Evolutionary conservation across 306 rosid species (phyloP), one percentile per base, ranked within the genome.

Genomic region (Fagus crenata): DNA sequence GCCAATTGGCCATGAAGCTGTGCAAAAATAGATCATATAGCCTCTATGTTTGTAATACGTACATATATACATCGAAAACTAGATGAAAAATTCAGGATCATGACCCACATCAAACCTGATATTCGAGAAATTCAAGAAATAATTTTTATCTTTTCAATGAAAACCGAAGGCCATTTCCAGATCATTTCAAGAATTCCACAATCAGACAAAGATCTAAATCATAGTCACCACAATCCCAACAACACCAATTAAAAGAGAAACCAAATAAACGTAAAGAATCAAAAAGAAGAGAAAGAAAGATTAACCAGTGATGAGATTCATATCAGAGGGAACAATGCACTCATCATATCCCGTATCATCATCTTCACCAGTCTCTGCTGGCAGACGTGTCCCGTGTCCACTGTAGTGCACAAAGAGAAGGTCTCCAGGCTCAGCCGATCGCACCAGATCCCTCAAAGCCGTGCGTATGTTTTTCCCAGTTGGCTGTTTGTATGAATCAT

Each of bases 311-410:
- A 93, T 91, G 80, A 91, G 96, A 80, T 93, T 93, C 97, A 93
- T 90, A 84, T 93, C 91, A 1, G 74, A 40, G n/a, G 98, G 99
- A 67, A 91, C 99, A 71, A 96, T 87, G 83, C 99, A 96, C 84
- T 96, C 99, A 67, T 92, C 99, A 39, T 78, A 96, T 63, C 97
- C 96, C 0, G 98, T 91, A 41, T 89, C 98, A 5, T 96, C 99
- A 0, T 89, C 90, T 33, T 93, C 91, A 12, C 98, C 99, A 6
- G 96, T 92, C 91, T 96, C 99, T 0, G 99, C 92, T 0, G 97
- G 97, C 6, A 93, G 97, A 67, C 96, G 97, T 0, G 96, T 89
- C 43, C 96, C 97, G 42, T 91, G 97, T n/a, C 98, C 97, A 6
- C 93, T 91, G 72, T 89, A 96, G 58, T 91, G 99, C 12, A 92